Evolutionary conservation across 306 rosid species (phyloP).

Genomic region (Sindora glabra): DNA sequence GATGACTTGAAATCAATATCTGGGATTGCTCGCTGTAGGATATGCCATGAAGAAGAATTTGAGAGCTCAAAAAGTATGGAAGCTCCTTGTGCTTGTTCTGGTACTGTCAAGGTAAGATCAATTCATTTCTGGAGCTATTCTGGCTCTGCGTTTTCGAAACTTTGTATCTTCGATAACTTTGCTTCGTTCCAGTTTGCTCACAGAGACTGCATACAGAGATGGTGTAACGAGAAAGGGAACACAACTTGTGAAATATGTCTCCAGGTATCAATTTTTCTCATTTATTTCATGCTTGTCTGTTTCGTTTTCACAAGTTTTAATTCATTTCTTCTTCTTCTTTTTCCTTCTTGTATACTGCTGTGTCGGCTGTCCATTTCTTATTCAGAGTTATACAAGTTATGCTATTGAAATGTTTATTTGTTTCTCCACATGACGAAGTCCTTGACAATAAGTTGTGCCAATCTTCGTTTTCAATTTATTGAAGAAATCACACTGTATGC

Average conservation of each 20-base stretch:
- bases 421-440: no score
- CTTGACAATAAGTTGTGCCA: no score
- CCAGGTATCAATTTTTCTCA: conserved; percentile 45
- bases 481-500: no score
- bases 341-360: background rate
- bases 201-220: conserved; percentile 93
- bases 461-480: no score
- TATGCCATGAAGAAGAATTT: conserved; percentile 86
- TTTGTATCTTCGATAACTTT: background rate
- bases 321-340: background rate
- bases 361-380: conserved; percentile 24
- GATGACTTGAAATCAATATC: conserved; percentile 47
- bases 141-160: background rate
- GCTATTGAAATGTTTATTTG: no score
- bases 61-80: conserved; percentile 57
- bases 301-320: background rate
- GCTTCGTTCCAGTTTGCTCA: conserved; percentile 69
- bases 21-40: conserved; percentile 56
- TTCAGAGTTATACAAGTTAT: conserved; percentile 12
- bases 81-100: conserved; percentile 97
- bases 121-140: background rate
- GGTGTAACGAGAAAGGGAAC: conserved; percentile 92
- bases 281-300: no score
- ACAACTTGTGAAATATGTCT: conserved; percentile 94
- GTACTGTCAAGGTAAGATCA: conserved; percentile 72